Percentiles rank a stretch among this genome's conserved stretches.
These are phyloP conservation scores for Nicotiana tomentosiformis DNA, from an alignment of 257 asterid genomes.

Conservation along the genomic window DNA sequence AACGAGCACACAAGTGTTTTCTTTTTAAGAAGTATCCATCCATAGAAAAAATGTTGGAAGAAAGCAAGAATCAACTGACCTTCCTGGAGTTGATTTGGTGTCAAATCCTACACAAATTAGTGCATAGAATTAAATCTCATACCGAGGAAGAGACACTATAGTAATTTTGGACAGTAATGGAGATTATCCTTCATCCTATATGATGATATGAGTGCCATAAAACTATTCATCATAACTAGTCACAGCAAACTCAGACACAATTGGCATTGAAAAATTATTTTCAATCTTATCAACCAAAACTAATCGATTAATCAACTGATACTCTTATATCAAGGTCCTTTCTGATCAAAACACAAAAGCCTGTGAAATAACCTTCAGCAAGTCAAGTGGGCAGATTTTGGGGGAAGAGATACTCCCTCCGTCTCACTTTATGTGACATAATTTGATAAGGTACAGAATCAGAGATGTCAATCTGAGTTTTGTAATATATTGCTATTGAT, in stretches of 20 bases:
- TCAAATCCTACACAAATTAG: slow-evolving; percentile 61
- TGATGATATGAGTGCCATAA: neutral
- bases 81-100: slow-evolving; percentile 94
- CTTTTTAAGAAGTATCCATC: neutral
- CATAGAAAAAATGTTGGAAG: slow-evolving; percentile 3
- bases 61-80: slow-evolving; percentile 44
- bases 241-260: neutral
- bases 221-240: neutral
- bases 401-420: neutral
- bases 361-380: neutral
- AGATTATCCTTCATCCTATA: neutral
- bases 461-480: neutral
- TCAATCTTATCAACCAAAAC: neutral
- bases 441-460: neutral
- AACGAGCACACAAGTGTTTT: neutral
- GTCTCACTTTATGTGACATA: neutral
- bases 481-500: neutral
- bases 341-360: neutral
- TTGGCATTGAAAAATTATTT: neutral
- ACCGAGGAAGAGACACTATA: neutral
- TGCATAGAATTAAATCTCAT: slow-evolving; percentile 16
- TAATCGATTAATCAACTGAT: neutral
- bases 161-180: neutral
- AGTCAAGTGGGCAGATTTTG: neutral
- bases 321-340: slow-evolving; percentile 2